phyloP scores from a whole-genome alignment of 2,329 filamentous ascomycete genomes.

The Colletotrichum liriopes region DNA sequence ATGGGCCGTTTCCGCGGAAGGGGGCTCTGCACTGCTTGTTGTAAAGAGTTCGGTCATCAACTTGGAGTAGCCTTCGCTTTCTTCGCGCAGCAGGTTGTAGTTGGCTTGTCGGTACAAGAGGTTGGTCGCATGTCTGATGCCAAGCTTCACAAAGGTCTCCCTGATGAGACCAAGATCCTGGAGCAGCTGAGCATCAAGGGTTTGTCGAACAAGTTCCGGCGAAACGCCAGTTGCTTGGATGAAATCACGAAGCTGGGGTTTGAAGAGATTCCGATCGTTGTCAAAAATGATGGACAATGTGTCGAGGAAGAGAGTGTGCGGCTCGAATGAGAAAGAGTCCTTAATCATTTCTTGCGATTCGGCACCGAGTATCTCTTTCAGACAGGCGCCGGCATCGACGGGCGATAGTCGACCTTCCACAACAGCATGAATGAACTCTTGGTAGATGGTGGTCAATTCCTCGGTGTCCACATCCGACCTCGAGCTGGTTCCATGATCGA shows the following conservation, averaged over 20 bases:
- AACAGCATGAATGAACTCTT: slow-evolving; percentile 86
- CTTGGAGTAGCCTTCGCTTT: slow-evolving; percentile 97
- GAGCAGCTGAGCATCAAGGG: slow-evolving; percentile 85
- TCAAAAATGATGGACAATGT: slow-evolving; percentile 86
- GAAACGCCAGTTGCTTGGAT: slow-evolving; percentile 82
- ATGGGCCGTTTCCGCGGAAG: slow-evolving; percentile 82
- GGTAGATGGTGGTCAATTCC: slow-evolving; percentile 80
- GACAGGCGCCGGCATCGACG: slow-evolving; percentile 77
- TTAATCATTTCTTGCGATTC: slow-evolving; percentile 66
- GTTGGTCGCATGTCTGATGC: slow-evolving; percentile 92
- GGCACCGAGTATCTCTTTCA: slow-evolving; percentile 81
- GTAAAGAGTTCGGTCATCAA: slow-evolving; percentile 96
- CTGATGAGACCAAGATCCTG: slow-evolving; percentile 85
- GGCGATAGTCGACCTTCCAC: slow-evolving; percentile 79
- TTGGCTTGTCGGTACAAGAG: slow-evolving; percentile 95
- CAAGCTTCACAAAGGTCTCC: slow-evolving; percentile 86
- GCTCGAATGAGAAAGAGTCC: slow-evolving; percentile 69
- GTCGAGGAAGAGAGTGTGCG: slow-evolving; percentile 84
- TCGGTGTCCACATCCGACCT: slow-evolving; percentile 78
- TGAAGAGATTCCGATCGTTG: slow-evolving; percentile 69
- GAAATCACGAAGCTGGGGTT: slow-evolving; percentile 74
- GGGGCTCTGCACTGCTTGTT: slow-evolving; percentile 81
- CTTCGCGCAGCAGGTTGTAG: slow-evolving; percentile 95
- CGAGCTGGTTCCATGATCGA: slow-evolving; percentile 76
- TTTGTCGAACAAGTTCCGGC: slow-evolving; percentile 80